Percentiles rank a stretch among this genome's conserved stretches.
These are phyloP conservation scores for Globisporangium viniferum DNA, from an alignment of 352 stramenopile species.

Conservation along the genomic window DNA sequence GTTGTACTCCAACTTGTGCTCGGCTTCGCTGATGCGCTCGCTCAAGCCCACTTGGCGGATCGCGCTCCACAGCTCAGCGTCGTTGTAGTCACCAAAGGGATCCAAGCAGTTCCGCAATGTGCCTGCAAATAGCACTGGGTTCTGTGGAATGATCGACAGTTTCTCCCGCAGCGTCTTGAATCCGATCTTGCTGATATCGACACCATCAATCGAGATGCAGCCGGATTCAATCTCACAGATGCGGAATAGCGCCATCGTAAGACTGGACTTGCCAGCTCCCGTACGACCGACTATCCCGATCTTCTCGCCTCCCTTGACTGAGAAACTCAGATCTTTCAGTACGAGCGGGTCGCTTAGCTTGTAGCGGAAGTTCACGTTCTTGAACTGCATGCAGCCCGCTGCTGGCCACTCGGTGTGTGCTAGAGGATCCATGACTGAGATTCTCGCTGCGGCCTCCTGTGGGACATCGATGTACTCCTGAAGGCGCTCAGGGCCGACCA, in stretches of 20 bases:
- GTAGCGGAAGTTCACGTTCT: conserved; percentile 88
- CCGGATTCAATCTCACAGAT: conserved; percentile 63
- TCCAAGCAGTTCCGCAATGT: conserved; percentile 87
- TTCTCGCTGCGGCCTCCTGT: conserved; percentile 17
- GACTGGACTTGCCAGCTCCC: neutral
- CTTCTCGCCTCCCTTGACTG: conserved; percentile 45
- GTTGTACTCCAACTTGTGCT: conserved; percentile 42
- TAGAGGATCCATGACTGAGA: conserved; percentile 24
- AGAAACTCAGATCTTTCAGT: conserved; percentile 36
- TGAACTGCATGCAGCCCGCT: conserved; percentile 74
- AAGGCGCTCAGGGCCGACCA: conserved; percentile 82
- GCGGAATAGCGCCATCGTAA: neutral
- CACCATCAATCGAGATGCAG: conserved; percentile 81
- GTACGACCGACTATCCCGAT: conserved; percentile 73
- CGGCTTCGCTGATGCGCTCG: conserved; percentile 36
- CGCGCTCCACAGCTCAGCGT: conserved; percentile 48
- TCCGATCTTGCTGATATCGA: conserved; percentile 63
- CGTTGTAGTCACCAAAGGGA: conserved; percentile 69
- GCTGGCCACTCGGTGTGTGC: conserved; percentile 70
- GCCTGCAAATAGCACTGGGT: conserved; percentile 86
- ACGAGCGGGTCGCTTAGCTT: conserved; percentile 53
- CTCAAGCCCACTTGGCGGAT: conserved; percentile 33
- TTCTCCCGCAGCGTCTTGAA: conserved; percentile 70
- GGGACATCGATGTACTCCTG: conserved; percentile 62
- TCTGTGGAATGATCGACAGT: conserved; percentile 91